phyloP scores from a whole-genome alignment of 805 yeast species.

The Maudiozyma barnettii region DNA sequence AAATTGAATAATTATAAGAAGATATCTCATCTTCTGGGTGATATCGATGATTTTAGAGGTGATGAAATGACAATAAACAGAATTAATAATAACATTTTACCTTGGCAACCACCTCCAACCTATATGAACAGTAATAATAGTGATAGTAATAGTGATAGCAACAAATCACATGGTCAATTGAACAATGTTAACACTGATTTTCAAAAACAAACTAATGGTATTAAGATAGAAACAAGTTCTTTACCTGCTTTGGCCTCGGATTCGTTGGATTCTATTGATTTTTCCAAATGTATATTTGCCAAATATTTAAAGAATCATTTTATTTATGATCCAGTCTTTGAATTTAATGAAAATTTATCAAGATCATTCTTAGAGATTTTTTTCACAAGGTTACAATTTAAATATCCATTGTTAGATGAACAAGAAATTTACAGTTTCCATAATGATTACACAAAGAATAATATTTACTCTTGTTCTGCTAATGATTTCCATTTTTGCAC shows the following conservation, averaged over 20 bases:
- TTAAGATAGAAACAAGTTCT: constrained; percentile 2
- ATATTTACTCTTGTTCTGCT: constrained; percentile 30
- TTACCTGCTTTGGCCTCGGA: constrained; percentile 16
- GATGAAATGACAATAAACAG: background rate
- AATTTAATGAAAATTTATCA: constrained; percentile 41
- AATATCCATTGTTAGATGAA: constrained; percentile 49
- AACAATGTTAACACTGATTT: background rate
- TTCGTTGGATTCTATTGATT: constrained; percentile 33
- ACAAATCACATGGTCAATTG: too few relatives aligned
- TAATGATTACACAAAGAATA: constrained; percentile 37
- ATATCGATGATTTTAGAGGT: constrained; percentile 8
- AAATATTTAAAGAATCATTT: constrained; percentile 40
- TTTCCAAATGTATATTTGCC: constrained; percentile 34
- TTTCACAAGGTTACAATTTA: constrained; percentile 46
- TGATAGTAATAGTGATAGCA: too few relatives aligned
- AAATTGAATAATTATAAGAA: constrained; percentile 24
- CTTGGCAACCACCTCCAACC: background rate
- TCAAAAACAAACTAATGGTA: background rate
- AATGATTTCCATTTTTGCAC: constrained; percentile 41
- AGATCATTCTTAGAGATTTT: constrained; percentile 44
- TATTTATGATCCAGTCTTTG: constrained; percentile 41
- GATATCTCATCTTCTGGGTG: constrained; percentile 29
- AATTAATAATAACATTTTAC: background rate
- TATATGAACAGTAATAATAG: background rate
- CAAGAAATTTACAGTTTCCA: constrained; percentile 42